A percentile compares a stretch with the other conserved stretches of the same genome.
Evolutionary conservation across 2,329 filamentous ascomycete genomes (phyloP).

Genomic region (Sporothrix euskadiensis): DNA sequence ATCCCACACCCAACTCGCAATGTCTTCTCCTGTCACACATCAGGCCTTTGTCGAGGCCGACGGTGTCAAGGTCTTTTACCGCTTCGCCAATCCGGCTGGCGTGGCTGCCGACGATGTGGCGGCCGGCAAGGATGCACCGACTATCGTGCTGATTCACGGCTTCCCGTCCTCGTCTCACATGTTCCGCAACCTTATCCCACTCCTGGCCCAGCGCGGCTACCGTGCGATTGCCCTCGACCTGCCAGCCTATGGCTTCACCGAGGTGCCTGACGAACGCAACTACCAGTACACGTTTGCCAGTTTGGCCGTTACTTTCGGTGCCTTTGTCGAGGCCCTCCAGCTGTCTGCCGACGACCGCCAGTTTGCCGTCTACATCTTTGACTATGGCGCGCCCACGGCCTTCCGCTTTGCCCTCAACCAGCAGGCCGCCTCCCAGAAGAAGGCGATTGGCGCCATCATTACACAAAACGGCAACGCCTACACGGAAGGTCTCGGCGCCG

Average conservation of each 20-base stretch:
- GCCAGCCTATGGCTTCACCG: conserved; percentile 61
- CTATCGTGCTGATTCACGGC: conserved; percentile 49
- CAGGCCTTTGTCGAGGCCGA: conserved; percentile 31
- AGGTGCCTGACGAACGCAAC: conserved; percentile 42
- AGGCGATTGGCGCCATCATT: conserved; percentile 51
- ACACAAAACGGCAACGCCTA: conserved; percentile 65
- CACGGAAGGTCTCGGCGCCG: conserved; percentile 51
- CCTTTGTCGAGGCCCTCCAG: conserved; percentile 51
- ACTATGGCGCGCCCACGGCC: conserved; percentile 61
- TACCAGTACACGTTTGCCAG: conserved; percentile 58
- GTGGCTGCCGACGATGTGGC: background rate
- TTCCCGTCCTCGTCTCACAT: conserved; percentile 48
- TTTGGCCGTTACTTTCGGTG: conserved; percentile 49
- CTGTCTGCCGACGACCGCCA: conserved; percentile 39
- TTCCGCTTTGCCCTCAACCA: conserved; percentile 54
- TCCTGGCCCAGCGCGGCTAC: conserved; percentile 43
- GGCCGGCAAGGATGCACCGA: conserved; percentile 35
- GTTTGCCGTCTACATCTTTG: conserved; percentile 61
- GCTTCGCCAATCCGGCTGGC: conserved; percentile 37
- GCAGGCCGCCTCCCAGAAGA: conserved; percentile 40
- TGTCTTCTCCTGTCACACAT: conserved; percentile 4
- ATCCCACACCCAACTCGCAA: background rate
- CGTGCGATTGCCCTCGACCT: conserved; percentile 58
- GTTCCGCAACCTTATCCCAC: conserved; percentile 49
- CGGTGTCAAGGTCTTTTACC: conserved; percentile 47